These are phyloP conservation scores for Lasiodiplodia citricola DNA, from an alignment of 2,329 filamentous ascomycete species.

Conservation along the genomic window DNA sequence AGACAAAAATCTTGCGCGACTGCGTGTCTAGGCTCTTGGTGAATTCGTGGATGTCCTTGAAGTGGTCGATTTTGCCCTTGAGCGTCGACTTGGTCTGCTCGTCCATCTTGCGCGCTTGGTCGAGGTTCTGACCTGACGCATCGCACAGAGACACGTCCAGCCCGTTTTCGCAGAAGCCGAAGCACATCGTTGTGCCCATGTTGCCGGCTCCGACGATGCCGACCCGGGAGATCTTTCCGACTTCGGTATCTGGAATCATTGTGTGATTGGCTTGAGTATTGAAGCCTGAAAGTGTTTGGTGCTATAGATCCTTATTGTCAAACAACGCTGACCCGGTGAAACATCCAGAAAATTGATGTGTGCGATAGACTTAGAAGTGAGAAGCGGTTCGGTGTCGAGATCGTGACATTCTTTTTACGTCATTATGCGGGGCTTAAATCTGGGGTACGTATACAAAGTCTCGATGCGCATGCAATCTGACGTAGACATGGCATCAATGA, in stretches of 20 bases:
- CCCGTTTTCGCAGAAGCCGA: slow-evolving; percentile 53
- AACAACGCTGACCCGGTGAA: background rate
- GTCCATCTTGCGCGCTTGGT: slow-evolving; percentile 33
- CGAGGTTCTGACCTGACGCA: slow-evolving; percentile 43
- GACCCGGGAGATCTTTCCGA: slow-evolving; percentile 30
- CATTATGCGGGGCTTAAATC: background rate
- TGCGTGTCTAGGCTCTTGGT: slow-evolving; percentile 40
- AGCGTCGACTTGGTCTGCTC: slow-evolving; percentile 31
- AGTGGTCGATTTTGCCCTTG: slow-evolving; percentile 39
- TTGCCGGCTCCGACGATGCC: slow-evolving; percentile 52
- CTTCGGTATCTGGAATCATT: background rate
- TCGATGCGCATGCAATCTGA: background rate
- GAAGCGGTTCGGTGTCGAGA: background rate
- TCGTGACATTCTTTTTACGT: background rate
- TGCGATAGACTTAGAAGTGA: background rate
- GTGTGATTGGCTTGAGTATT: background rate
- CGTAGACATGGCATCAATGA: background rate
- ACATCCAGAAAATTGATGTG: background rate
- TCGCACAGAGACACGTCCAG: slow-evolving; percentile 52
- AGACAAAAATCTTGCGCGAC: slow-evolving; percentile 50
- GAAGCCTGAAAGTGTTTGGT: background rate
- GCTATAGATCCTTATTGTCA: background rate
- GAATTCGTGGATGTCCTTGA: slow-evolving; percentile 46
- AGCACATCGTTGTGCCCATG: slow-evolving; percentile 54
- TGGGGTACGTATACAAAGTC: too few relatives aligned